Evolutionary conservation across 2,329 filamentous ascomycete genomes (phyloP).

Genomic region (Aspergillus nomiae): DNA sequence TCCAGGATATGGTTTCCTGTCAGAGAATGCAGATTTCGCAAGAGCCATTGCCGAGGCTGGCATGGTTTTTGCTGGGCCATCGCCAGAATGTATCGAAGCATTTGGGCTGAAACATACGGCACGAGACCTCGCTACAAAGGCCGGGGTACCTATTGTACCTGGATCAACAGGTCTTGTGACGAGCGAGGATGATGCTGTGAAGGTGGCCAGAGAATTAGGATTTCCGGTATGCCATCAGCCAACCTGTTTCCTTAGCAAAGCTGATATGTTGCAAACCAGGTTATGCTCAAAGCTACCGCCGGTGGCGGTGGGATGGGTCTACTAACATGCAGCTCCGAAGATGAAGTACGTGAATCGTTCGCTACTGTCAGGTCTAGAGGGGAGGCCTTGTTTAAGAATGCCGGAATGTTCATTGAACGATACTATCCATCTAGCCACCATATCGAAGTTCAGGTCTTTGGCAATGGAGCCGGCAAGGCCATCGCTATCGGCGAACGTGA

Average conservation of each 20-base stretch:
- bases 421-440: constrained; percentile 79
- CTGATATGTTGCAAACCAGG: constrained; percentile 31
- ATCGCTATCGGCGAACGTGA: constrained; percentile 86
- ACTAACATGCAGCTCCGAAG: constrained; percentile 68
- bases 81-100: constrained; percentile 53
- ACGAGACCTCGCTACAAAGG: constrained; percentile 54
- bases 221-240: constrained; percentile 47
- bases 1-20: constrained; percentile 68
- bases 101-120: constrained; percentile 64
- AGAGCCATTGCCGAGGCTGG: constrained; percentile 54
- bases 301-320: constrained; percentile 86
- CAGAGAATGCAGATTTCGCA: constrained; percentile 66
- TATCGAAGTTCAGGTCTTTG: constrained; percentile 89
- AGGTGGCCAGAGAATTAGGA: constrained; percentile 48
- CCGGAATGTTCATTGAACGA: constrained; percentile 81
- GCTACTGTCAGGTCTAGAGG: constrained; percentile 75
- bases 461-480: constrained; percentile 75
- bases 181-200: constrained; percentile 50
- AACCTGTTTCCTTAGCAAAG: background rate
- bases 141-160: constrained; percentile 58
- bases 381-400: constrained; percentile 76
- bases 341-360: constrained; percentile 71
- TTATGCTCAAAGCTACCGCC: constrained; percentile 77
- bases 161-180: constrained; percentile 54
- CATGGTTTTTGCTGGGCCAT: constrained; percentile 63